Conservation (phyloP, 805 yeast genomes). For the Metschnikowia amazonensis region DNA sequence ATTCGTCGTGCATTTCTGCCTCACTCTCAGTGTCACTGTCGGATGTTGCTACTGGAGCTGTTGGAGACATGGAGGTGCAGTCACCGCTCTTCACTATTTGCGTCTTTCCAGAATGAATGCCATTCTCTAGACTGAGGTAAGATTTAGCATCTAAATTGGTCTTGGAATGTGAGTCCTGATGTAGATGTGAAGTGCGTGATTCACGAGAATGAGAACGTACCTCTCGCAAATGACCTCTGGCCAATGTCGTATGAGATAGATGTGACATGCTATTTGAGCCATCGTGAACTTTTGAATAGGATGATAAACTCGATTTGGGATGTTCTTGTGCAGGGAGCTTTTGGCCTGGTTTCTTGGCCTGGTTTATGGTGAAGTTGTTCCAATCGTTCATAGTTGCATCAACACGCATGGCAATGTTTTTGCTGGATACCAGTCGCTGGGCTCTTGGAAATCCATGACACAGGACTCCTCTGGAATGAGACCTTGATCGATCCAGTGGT, state of each 20-base stretch:
- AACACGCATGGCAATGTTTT: conserved; percentile 1
- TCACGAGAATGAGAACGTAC: background rate
- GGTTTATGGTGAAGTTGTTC: background rate
- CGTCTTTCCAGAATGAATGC: background rate
- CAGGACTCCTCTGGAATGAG: conserved; percentile 1
- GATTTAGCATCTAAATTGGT: background rate
- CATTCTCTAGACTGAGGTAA: background rate
- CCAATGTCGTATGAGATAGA: background rate
- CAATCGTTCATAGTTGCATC: background rate
- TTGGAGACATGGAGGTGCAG: background rate
- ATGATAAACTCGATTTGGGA: background rate
- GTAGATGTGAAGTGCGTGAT: background rate
- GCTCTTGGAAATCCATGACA: background rate
- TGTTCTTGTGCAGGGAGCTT: background rate
- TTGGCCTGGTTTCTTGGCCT: background rate
- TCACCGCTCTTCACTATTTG: background rate
- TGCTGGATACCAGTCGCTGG: background rate
- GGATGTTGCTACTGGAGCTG: background rate
- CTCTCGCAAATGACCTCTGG: background rate
- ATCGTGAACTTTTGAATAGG: background rate
- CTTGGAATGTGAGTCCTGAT: background rate
- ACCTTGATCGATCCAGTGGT: background rate
- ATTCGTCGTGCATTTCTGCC: background rate
- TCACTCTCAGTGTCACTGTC: conserved; percentile 1
- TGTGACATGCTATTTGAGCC: background rate